These are phyloP conservation scores for Lachnellula cervina DNA, from an alignment of 2,329 filamentous ascomycete genomes.

Conservation along the genomic window DNA sequence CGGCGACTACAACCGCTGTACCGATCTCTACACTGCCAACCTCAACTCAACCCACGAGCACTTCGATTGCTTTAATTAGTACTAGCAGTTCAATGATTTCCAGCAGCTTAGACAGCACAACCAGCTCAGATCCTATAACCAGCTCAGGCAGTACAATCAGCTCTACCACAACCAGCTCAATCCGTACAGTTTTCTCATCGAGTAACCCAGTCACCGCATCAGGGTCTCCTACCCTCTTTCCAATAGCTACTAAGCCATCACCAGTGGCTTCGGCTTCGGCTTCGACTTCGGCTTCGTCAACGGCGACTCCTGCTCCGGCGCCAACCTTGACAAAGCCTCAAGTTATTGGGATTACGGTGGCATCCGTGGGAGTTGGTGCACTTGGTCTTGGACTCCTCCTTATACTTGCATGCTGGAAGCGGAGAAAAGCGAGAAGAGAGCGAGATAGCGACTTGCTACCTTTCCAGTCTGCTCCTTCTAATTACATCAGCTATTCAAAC, in stretches of 20 bases:
- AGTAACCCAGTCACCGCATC: neutral
- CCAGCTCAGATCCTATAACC: neutral
- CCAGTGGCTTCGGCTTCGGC: slow-evolving; percentile 7
- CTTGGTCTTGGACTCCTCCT: slow-evolving; percentile 45
- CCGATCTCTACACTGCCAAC: neutral
- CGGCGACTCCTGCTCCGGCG: slow-evolving; percentile 11
- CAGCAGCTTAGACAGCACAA: too few species aligned
- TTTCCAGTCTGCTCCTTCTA: slow-evolving; percentile 28
- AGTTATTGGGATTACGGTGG: slow-evolving; percentile 55
- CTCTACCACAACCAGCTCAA: neutral
- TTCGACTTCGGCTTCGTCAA: slow-evolving; percentile 7
- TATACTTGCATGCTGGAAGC: slow-evolving; percentile 33
- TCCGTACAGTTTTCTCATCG: neutral
- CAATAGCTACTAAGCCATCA: neutral
- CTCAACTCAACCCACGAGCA: slow-evolving; percentile 5
- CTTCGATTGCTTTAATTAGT: neutral
- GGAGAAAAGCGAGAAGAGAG: slow-evolving; percentile 25
- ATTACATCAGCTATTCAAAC: neutral
- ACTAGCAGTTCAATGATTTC: slow-evolving; percentile 8
- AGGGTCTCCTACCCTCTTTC: neutral
- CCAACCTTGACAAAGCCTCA: slow-evolving; percentile 32
- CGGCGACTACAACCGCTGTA: slow-evolving; percentile 16
- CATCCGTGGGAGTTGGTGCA: slow-evolving; percentile 44
- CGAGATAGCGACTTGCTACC: slow-evolving; percentile 31
- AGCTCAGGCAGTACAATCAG: neutral